Evolutionary conservation across 176 grass and related monocot genomes (phyloP).

Genomic region (Avena insularis): DNA sequence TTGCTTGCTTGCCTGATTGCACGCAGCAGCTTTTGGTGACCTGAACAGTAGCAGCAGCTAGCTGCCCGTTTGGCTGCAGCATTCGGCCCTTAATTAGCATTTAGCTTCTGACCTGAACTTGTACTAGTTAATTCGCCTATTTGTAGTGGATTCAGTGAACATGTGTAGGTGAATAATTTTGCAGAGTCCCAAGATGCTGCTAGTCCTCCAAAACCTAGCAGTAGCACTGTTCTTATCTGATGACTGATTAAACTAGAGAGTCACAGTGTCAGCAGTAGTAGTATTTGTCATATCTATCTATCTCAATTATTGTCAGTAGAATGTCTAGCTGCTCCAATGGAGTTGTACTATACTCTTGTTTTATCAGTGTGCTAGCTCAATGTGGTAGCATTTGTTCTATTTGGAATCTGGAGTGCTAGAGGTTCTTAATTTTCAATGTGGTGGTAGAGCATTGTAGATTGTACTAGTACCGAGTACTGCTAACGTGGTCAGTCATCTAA

Average conservation of each 20-base stretch:
- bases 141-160: constrained; percentile 57
- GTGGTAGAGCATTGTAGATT: not conserved
- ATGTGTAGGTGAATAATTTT: constrained; percentile 35
- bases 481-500: constrained; percentile 43
- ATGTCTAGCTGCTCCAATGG: not conserved
- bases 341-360: not conserved
- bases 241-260: constrained; percentile 25
- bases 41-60: constrained; percentile 25
- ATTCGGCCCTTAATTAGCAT: constrained; percentile 7
- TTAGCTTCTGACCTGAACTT: constrained; percentile 32
- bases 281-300: not conserved
- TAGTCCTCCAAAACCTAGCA: constrained; percentile 31
- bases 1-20: constrained; percentile 41
- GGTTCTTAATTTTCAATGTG: constrained; percentile 1
- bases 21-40: constrained; percentile 23
- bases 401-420: constrained; percentile 21
- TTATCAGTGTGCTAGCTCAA: not conserved
- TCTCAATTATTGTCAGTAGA: constrained; percentile 19
- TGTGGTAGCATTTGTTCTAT: not conserved
- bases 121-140: constrained; percentile 42
- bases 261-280: not conserved
- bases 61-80: not conserved
- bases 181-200: constrained; percentile 46
- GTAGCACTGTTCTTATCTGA: constrained; percentile 41
- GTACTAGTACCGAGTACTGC: constrained; percentile 1